These are phyloP conservation scores for Solanum pimpinellifolium DNA, from an alignment of 257 asterid species.

Conservation along the genomic window DNA sequence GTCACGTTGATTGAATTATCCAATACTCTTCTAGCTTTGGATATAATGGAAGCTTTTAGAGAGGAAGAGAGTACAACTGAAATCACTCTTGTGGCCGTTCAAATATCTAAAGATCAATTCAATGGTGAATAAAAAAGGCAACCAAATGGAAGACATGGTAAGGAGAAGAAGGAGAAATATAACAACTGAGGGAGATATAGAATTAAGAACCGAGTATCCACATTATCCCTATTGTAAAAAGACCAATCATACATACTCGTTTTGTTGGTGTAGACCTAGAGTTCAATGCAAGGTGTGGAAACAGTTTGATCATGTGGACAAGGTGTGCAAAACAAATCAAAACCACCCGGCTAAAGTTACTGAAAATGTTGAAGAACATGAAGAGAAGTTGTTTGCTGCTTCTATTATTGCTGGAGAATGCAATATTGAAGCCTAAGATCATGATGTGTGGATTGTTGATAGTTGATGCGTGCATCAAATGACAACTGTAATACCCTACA, in stretches of 20 bases:
- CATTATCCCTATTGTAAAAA: not conserved
- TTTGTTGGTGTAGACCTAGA: not conserved
- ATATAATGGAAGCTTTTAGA: too few relatives aligned
- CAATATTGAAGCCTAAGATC: not conserved
- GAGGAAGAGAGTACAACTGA: not conserved
- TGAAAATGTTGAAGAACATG: not conserved
- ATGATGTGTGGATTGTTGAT: not conserved
- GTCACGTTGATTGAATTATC: not conserved
- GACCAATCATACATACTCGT: not conserved
- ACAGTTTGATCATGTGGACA: not conserved
- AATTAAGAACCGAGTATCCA: not conserved
- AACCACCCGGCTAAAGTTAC: not conserved
- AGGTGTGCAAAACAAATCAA: not conserved
- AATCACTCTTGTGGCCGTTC: not conserved
- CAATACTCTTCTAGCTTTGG: too few relatives aligned
- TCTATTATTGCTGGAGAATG: not conserved
- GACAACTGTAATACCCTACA: not conserved
- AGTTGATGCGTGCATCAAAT: not conserved
- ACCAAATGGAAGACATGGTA: not conserved
- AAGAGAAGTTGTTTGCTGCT: not conserved
- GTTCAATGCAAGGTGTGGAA: not conserved
- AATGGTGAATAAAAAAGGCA: not conserved
- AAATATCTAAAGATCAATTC: not conserved
- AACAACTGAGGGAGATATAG: not conserved
- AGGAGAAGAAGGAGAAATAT: not conserved